phyloP scores from a whole-genome alignment of 192 early-diverging fungal genomes.

The Linnemannia zychae region DNA sequence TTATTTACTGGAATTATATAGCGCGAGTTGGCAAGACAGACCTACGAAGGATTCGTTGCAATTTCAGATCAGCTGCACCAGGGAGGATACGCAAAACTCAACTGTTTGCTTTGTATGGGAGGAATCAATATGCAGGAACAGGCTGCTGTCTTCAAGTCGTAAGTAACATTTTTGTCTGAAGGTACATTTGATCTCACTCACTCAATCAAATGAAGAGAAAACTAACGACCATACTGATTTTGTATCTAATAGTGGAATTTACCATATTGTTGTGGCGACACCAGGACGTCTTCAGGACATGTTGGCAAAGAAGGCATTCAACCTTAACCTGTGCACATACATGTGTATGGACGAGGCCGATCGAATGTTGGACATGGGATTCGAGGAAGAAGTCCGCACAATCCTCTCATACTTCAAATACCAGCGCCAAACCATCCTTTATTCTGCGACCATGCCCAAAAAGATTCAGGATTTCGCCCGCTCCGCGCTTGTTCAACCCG shows the following conservation, averaged over 20 bases:
- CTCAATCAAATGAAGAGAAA: background rate
- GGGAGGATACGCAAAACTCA: slow-evolving; percentile 79
- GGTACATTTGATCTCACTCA: background rate
- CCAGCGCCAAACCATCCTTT: slow-evolving; percentile 97
- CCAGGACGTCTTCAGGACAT: slow-evolving; percentile 96
- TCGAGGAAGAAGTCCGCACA: slow-evolving; percentile 96
- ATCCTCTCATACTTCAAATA: slow-evolving; percentile 96
- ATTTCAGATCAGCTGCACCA: slow-evolving; percentile 72
- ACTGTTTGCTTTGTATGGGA: slow-evolving; percentile 91
- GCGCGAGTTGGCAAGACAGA: slow-evolving; percentile 97
- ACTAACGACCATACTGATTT: background rate
- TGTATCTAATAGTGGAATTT: slow-evolving; percentile 68
- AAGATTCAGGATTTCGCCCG: slow-evolving; percentile 98
- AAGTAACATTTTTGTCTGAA: slow-evolving; percentile 31
- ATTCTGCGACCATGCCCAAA: slow-evolving; percentile 97
- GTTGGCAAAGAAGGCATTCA: slow-evolving; percentile 89
- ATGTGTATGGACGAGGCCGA: slow-evolving; percentile 99
- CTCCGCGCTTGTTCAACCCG: slow-evolving; percentile 88
- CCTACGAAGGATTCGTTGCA: slow-evolving; percentile 84
- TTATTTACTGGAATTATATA: slow-evolving; percentile 21
- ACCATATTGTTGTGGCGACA: slow-evolving; percentile 95
- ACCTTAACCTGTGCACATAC: slow-evolving; percentile 88
- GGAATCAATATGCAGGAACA: slow-evolving; percentile 96
- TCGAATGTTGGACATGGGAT: slow-evolving; percentile 99
- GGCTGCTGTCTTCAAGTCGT: slow-evolving; percentile 72